Conservation (phyloP, 1,284 basidiomycete species). For the Takashimella koratensis region DNA sequence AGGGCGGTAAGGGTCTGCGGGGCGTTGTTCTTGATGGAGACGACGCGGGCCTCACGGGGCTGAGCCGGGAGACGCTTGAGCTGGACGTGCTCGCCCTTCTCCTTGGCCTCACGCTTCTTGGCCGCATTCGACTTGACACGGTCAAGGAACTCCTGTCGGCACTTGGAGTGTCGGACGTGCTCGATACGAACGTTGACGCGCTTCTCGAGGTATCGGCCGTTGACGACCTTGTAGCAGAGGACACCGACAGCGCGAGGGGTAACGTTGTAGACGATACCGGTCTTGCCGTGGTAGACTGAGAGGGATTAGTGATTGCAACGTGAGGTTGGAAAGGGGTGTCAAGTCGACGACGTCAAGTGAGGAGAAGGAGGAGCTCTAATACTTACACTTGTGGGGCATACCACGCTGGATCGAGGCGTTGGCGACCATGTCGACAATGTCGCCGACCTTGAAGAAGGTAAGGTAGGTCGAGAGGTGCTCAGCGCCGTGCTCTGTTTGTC, state of each 20-base stretch:
- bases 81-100: constrained; percentile 81
- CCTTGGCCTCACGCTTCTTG: constrained; percentile 78
- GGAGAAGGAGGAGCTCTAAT: background rate
- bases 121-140: constrained; percentile 91
- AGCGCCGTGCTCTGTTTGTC: constrained; percentile 73
- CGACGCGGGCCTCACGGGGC: constrained; percentile 75
- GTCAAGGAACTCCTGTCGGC: constrained; percentile 96
- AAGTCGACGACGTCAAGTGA: background rate
- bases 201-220: constrained; percentile 99
- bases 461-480: constrained; percentile 91
- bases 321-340: background rate
- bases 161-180: constrained; percentile 98
- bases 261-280: constrained; percentile 98
- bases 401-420: constrained; percentile 99
- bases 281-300: constrained; percentile 55
- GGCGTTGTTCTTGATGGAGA: constrained; percentile 71
- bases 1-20: constrained; percentile 92
- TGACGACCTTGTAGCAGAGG: constrained; percentile 97
- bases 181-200: constrained; percentile 98
- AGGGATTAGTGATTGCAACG: constrained; percentile 4
- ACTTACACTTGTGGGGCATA: constrained; percentile 91
- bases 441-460: constrained; percentile 87
- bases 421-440: constrained; percentile 99
- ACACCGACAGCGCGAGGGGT: constrained; percentile 92
- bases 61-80: constrained; percentile 83